Base-by-base conservation (phyloP, 2,329 filamentous ascomycete species). In the Trichoderma endophyticum region DNA sequence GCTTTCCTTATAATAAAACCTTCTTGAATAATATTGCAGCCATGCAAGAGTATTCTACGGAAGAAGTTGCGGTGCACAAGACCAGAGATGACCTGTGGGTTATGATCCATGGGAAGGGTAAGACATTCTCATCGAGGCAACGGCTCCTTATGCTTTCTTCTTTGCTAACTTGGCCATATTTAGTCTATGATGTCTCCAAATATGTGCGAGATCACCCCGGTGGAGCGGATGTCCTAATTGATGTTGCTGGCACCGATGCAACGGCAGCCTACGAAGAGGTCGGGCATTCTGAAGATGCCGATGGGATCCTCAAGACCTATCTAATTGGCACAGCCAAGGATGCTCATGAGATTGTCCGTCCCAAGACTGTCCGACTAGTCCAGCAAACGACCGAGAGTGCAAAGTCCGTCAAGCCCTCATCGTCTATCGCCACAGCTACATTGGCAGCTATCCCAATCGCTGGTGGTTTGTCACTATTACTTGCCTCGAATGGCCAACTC, bases 201-300 rank as follows among this genome's bases (percentile, higher is more conserved):
- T 91, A 90, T 73, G 73, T 88, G 1, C 80, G 86, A 28, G 88
- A 91, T 71, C 89, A 91, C 73, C 89, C 89, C 69, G 93, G 93
- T 76, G 93, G 93, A 79, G 89, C 91, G 77, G 92, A 95, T 78
- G 89, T 95, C 73, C 85, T 96, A 54, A 85, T 93, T 72, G 93
- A 95, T 74, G 91, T 93, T 32, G 93, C 87, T 76, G 93, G 93
- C 71, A 90, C 91, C 76, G 93, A 96, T 82, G 90, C 91, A 62
- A 93, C 91, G 57, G 90, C 93, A 79, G 91, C 90, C 56, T 96
- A 95, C 78, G 93, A 96, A 82, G 92, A 95, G 77, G 92, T 93
- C 48, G 93, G 93, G 59, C 93, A 97, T 84, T 94, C 91, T 61
- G 92, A 93, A 28, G 85, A 86, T 70, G 84, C 84, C 3, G 79